Evolutionary conservation across 129 eudicot genomes (phyloP).

Genomic region (Lactuca saligna): DNA sequence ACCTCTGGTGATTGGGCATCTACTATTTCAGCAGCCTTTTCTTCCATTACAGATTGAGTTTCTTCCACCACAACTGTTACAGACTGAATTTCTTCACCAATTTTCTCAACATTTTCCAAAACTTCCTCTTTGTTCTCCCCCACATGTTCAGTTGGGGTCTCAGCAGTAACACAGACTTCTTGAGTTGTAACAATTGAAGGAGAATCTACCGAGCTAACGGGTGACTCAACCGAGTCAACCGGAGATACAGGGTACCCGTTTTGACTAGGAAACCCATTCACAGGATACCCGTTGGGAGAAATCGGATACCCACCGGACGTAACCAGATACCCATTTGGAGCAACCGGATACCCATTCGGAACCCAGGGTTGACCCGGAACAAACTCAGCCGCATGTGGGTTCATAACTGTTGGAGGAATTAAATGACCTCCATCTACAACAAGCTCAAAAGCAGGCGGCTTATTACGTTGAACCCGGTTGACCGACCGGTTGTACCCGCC

Average conservation of each 20-base stretch:
- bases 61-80: not conserved
- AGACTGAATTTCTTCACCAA: conserved; percentile 18
- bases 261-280: conserved; percentile 40
- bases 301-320: conserved; percentile 55
- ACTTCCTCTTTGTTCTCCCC: conserved; percentile 18
- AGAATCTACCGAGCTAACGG: conserved; percentile 29
- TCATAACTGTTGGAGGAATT: conserved; percentile 72
- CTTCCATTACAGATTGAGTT: not conserved
- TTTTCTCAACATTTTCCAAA: conserved; percentile 26
- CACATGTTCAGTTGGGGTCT: conserved; percentile 23
- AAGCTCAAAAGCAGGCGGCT: conserved; percentile 59
- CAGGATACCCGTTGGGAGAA: conserved; percentile 40
- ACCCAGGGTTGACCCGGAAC: conserved; percentile 88
- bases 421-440: conserved; percentile 58
- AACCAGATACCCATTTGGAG: conserved; percentile 64
- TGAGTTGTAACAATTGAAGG: conserved; percentile 24
- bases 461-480: conserved; percentile 57
- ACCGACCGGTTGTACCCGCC: conserved; percentile 79
- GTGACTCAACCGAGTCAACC: conserved; percentile 36
- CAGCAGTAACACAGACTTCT: conserved; percentile 42
- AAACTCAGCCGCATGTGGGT: conserved; percentile 98
- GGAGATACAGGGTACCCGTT: conserved; percentile 38
- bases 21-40: conserved; percentile 9
- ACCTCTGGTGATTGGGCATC: not conserved
- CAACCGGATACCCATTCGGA: conserved; percentile 65